A percentile compares a stretch with the other conserved stretches of the same genome.
Conservation (phyloP, 139 green algal species). For the Monoraphidium neglectum region DNA sequence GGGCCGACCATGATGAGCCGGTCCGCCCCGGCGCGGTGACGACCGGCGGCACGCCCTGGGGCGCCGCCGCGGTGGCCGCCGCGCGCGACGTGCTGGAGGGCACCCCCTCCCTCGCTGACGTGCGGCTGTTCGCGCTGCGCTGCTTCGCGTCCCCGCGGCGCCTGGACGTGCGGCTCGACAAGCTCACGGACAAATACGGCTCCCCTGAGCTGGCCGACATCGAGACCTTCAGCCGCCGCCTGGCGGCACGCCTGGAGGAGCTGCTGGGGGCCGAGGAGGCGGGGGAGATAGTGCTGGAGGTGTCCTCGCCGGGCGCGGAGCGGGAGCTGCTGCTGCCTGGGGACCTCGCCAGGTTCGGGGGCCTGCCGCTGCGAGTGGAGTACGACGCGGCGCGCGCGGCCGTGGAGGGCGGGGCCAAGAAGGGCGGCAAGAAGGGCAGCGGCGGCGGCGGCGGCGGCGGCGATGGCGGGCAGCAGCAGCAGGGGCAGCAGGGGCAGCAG, state of each 20-base stretch:
- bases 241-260: conserved; percentile 42
- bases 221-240: conserved; percentile 43
- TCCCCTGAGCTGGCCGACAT: conserved; percentile 70
- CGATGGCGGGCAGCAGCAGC: not conserved
- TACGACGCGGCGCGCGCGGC: conserved; percentile 1
- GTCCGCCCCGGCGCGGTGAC: not conserved
- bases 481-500: not conserved
- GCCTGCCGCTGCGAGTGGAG: conserved; percentile 64
- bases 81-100: conserved; percentile 23
- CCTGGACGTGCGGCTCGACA: conserved; percentile 71
- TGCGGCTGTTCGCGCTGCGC: conserved; percentile 41
- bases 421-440: not conserved
- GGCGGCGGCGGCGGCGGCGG: conserved; percentile 14
- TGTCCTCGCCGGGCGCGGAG: conserved; percentile 72
- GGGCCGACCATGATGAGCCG: not conserved
- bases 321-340: conserved; percentile 46
- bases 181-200: conserved; percentile 61
- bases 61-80: conserved; percentile 25
- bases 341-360: conserved; percentile 51
- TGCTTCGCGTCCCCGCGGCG: conserved; percentile 13
- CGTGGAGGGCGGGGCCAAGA: not conserved
- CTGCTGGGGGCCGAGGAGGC: conserved; percentile 49
- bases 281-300: conserved; percentile 66
- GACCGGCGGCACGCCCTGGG: conserved; percentile 11
- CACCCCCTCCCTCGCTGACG: not conserved